These are phyloP conservation scores for Syzygium oleosum DNA, from an alignment of 345 rosid genomes.

Conservation along the genomic window DNA sequence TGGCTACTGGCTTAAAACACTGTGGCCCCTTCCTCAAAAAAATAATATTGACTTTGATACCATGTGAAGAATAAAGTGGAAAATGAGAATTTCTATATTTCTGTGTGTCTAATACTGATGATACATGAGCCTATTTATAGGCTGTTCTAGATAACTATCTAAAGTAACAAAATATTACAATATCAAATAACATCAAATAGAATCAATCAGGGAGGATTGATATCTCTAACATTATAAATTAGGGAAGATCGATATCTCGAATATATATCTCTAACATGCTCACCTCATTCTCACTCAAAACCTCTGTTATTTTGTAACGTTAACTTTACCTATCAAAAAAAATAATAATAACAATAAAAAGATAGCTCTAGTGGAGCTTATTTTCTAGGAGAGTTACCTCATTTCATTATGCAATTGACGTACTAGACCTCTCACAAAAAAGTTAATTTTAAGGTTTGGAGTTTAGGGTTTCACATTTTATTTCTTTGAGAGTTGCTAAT, in stretches of 20 bases:
- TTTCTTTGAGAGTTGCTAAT: neutral
- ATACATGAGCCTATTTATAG: no score
- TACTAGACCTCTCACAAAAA: neutral
- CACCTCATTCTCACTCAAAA: neutral
- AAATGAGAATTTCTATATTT: no score
- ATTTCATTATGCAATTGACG: neutral
- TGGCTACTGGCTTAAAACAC: neutral
- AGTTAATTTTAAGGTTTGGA: neutral
- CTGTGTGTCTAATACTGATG: neutral
- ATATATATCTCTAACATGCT: neutral
- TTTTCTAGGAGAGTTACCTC: neutral
- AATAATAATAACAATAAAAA: neutral
- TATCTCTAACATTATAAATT: no score
- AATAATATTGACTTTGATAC: fast-evolving
- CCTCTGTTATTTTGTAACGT: neutral
- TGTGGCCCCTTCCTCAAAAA: fast-evolving
- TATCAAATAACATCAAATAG: no score
- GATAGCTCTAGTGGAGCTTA: neutral
- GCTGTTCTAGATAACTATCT: no score
- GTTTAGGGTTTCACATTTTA: neutral
- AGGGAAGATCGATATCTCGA: no score
- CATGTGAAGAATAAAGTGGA: neutral
- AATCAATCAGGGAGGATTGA: no score
- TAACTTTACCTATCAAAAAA: neutral
- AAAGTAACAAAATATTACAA: no score